Evolutionary conservation across 371 early-diverging fungal species (phyloP), one percentile per base, ranked within the genome.

Genomic region (Syncephalastrum monosporum): DNA sequence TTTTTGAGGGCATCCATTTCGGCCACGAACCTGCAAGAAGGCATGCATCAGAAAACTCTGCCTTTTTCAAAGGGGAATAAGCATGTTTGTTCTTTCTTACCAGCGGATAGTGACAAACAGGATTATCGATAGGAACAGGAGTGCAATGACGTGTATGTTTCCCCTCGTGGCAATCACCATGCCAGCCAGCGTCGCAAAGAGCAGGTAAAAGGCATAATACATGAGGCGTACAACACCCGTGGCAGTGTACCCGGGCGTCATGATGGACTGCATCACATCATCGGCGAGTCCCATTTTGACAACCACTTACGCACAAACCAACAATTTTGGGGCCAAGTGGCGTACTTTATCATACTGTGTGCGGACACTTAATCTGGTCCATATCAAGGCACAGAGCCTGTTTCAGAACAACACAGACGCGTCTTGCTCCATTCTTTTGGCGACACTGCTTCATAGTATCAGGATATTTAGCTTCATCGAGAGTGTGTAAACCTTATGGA

Each of bases 171-270:
- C 56, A 25, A 79, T 45, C 3, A 81, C 56, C 66, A 84, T 65
- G 1, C 52, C 52, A 15, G 66, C 44, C 14, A 83, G 64, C 1
- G 82, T 77, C 14, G 72, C 63, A 64, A 86, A 82, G 23, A 86
- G 62, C 13, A 75, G 75, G 57, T 76, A 79, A 66, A 86, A 84
- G 16, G 81, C 64, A 61, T 81, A 66, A 61, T 76, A 79, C 81
- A 86, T 82, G 43, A 82, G 64, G 29, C 55, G 45, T 43, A 78
- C 75, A 8, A 86, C 82, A 3, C 81, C 74, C 0, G 49, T 63
- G 23, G 80, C 72, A 19, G 81, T 86, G 61, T 84, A 72, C 0
- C 87, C 85, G 6, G 87, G 83, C 15, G 79, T 81, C 75, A 86
- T 78, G 47, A 86, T 71, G 0, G 84, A 84, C 23, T 71, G 58